Percentiles rank a stretch among this genome's conserved stretches.
phyloP scores from a whole-genome alignment of 2,329 filamentous ascomycete species.

The Fusarium nygamai region DNA sequence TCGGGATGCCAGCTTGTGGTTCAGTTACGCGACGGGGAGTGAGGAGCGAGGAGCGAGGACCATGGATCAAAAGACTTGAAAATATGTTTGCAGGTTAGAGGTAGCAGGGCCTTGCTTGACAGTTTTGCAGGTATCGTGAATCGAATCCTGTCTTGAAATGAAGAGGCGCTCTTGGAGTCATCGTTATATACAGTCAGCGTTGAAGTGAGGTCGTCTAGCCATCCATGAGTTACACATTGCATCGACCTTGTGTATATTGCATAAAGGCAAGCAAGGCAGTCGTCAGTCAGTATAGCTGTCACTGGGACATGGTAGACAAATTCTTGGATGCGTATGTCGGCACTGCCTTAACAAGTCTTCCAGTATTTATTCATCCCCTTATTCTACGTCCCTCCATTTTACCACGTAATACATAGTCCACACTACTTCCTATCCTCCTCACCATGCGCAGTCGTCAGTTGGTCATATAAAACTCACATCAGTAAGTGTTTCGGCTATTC shows the following conservation, averaged over 20 bases:
- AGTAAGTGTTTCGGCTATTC: conserved; percentile 11
- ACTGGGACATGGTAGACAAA: neutral
- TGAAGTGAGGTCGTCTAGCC: neutral
- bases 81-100: conserved; percentile 3
- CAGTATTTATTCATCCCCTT: neutral
- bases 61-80: neutral
- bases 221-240: neutral
- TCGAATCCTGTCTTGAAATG: conserved; percentile 23
- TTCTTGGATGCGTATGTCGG: neutral
- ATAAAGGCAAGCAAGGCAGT: neutral
- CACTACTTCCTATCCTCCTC: neutral
- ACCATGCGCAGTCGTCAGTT: conserved; percentile 17
- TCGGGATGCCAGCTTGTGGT: neutral
- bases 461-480: conserved; percentile 26
- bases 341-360: neutral
- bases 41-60: neutral
- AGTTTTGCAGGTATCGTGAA: conserved; percentile 8
- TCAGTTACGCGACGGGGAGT: neutral
- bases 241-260: neutral
- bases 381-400: neutral
- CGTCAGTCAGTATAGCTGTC: neutral
- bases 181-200: neutral
- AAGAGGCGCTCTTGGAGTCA: neutral
- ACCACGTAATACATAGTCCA: neutral
- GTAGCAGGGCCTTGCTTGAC: neutral